Evolutionary conservation across 192 early-diverging fungal genomes (phyloP), one percentile per base, ranked within the genome.

Genomic region (Kappamyces sp.): DNA sequence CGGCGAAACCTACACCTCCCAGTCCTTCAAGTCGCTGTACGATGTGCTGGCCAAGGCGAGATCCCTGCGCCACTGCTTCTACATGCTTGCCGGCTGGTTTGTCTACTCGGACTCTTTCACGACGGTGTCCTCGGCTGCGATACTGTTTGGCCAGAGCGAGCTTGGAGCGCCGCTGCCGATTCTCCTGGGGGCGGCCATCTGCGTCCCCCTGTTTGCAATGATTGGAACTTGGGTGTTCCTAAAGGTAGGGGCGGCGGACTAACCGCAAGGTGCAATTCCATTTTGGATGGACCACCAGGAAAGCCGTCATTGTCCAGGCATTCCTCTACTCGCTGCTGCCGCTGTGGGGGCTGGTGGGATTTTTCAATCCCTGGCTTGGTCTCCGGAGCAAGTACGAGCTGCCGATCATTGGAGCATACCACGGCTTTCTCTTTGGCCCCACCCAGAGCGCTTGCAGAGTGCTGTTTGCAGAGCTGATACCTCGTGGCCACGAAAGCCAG

Each of bases 21-120:
- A 52, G 13, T 53, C 42, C 5, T 44, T 38, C 32, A 66, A 67
- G 55, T 51, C 4, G 71, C 71, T 77, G 8, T 66, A 54, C 49
- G 51, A 59, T 38, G 74, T 73, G 2, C 41, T 78, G 12, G 60
- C 58, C 35, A 64, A 69, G 1, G 76, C 74, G 5, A 66, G 72
- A 36, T 60, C 74, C 40, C 71, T 87, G 15, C 46, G 68, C 31
- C 67, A 78, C 34, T 68, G 76, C 2, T 84, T 85, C 66, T 66
- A 74, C 53, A 86, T 85, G 63, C 67, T 89, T 12, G 47, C 85
- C 10, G 70, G 83, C 3, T 89, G 82, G 76, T 87, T 86, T 55
- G 68, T 87, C 51, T 74, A 83, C 60, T 78, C 84, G 4, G 87
- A 89, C 49, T 79, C 72, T 2, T 74, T 76, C 40, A 81, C 65